These are phyloP conservation scores for Penicillium sp. DNA, from an alignment of 2,329 filamentous ascomycete genomes.

Conservation along the genomic window DNA sequence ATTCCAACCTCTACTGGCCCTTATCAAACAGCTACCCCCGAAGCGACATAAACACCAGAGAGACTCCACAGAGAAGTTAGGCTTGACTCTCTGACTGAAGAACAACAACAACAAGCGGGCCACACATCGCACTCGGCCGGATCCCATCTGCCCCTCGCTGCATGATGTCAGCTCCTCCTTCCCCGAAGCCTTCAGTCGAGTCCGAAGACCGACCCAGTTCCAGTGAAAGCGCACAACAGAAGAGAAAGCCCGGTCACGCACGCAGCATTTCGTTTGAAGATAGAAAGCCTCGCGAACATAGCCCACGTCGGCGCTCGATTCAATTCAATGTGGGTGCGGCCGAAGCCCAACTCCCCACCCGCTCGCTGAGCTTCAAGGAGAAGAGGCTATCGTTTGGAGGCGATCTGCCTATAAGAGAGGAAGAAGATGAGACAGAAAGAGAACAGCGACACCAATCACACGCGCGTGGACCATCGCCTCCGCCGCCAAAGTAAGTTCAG, in stretches of 20 bases:
- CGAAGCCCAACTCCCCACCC: conserved; percentile 33
- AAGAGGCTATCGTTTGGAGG: conserved; percentile 30
- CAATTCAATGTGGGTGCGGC: conserved; percentile 41
- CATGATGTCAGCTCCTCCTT: conserved; percentile 24
- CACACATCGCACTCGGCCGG: background rate
- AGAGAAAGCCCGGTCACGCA: conserved; percentile 20
- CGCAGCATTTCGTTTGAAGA: conserved; percentile 29
- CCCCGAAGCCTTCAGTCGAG: conserved; percentile 24
- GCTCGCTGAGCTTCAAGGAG: conserved; percentile 32
- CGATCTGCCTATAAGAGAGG: conserved; percentile 16
- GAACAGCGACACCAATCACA: conserved; percentile 28
- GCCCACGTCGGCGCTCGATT: conserved; percentile 41
- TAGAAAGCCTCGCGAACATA: conserved; percentile 22
- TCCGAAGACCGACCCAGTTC: conserved; percentile 20
- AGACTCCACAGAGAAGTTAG: background rate
- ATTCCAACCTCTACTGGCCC: background rate
- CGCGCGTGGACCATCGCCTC: conserved; percentile 42
- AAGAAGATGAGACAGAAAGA: conserved; percentile 31
- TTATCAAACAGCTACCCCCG: background rate
- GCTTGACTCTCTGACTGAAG: background rate
- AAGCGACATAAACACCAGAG: background rate
- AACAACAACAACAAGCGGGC: background rate
- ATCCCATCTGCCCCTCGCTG: background rate
- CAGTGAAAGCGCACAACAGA: conserved; percentile 15
- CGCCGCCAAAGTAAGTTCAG: conserved; percentile 44